Conservation (phyloP, 805 yeast species). For the Brettanomyces custersianus region DNA sequence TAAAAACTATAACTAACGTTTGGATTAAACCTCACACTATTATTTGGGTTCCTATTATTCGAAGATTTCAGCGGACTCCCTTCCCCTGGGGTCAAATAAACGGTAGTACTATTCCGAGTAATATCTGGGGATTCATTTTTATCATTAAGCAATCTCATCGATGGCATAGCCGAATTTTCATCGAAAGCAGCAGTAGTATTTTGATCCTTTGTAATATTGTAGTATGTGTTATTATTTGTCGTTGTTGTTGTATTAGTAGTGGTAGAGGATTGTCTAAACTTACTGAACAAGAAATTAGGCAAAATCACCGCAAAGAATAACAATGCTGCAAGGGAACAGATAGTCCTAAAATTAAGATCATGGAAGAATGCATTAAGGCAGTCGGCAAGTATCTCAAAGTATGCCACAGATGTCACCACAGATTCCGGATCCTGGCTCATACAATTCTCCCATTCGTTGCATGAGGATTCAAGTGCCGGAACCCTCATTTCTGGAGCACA, state of each 20-base stretch:
- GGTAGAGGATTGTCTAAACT: slow-evolving; percentile 14
- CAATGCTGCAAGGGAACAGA: slow-evolving; percentile 12
- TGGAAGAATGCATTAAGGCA: slow-evolving; percentile 26
- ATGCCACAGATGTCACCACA: slow-evolving; percentile 24
- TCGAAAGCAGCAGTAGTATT: slow-evolving; percentile 4
- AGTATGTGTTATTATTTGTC: slow-evolving; percentile 19
- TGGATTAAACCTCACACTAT: slow-evolving; percentile 24
- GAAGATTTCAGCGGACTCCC: neutral
- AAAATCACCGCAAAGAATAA: slow-evolving; percentile 13
- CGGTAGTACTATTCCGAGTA: slow-evolving; percentile 1
- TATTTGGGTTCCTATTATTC: slow-evolving; percentile 9
- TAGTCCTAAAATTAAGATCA: slow-evolving; percentile 18
- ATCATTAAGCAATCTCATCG: too few relatives aligned
- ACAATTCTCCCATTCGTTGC: slow-evolving; percentile 73
- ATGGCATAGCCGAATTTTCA: slow-evolving; percentile 3
- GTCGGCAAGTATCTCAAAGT: slow-evolving; percentile 26
- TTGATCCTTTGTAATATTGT: slow-evolving; percentile 14
- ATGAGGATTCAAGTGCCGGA: slow-evolving; percentile 64
- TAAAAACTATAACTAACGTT: slow-evolving; percentile 21
- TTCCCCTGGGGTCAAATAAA: slow-evolving; percentile 2
- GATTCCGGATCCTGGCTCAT: slow-evolving; percentile 68
- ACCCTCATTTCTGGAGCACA: slow-evolving; percentile 59
- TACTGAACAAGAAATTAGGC: slow-evolving; percentile 22
- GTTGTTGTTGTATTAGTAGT: slow-evolving; percentile 11
- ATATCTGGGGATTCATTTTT: slow-evolving; percentile 1